Evolutionary conservation across 352 stramenopile species (phyloP).

Genomic region (Discostella stelligera): DNA sequence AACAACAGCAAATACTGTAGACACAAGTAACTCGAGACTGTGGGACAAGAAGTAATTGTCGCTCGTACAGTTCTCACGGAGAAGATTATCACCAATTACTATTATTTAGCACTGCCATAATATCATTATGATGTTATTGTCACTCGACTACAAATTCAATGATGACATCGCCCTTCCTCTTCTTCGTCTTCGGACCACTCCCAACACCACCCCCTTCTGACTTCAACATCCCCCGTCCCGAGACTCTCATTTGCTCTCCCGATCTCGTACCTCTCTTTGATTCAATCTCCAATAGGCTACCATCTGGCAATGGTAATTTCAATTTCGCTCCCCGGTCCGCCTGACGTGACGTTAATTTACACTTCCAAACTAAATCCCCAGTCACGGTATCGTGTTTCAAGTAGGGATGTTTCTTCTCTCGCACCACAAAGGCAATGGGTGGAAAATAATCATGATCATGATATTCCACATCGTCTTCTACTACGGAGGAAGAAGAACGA

Average conservation of each 20-base stretch:
- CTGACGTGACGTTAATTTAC: constrained; percentile 48
- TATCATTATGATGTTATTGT: not conserved
- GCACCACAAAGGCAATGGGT: constrained; percentile 56
- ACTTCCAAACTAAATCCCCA: constrained; percentile 64
- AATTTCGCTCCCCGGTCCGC: constrained; percentile 48
- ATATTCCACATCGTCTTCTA: constrained; percentile 1
- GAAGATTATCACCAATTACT: no score
- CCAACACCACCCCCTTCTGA: constrained; percentile 14
- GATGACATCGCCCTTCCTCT: constrained; percentile 62
- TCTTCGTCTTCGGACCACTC: no score
- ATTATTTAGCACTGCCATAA: no score
- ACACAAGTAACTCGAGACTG: no score
- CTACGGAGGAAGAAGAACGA: not conserved
- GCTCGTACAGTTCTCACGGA: no score
- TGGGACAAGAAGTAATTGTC: no score
- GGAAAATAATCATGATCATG: constrained; percentile 30
- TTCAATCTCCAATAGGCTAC: constrained; percentile 51
- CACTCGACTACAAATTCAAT: constrained; percentile 62
- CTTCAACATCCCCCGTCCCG: constrained; percentile 71
- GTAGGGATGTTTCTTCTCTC: constrained; percentile 62
- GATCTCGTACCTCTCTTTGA: constrained; percentile 23
- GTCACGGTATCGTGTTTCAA: constrained; percentile 39
- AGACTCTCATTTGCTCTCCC: constrained; percentile 41
- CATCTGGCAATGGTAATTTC: constrained; percentile 62
- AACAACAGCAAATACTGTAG: no score